Base-by-base conservation (phyloP, 768 basidiomycete genomes). In the Leucosporidium yakuticum region DNA sequence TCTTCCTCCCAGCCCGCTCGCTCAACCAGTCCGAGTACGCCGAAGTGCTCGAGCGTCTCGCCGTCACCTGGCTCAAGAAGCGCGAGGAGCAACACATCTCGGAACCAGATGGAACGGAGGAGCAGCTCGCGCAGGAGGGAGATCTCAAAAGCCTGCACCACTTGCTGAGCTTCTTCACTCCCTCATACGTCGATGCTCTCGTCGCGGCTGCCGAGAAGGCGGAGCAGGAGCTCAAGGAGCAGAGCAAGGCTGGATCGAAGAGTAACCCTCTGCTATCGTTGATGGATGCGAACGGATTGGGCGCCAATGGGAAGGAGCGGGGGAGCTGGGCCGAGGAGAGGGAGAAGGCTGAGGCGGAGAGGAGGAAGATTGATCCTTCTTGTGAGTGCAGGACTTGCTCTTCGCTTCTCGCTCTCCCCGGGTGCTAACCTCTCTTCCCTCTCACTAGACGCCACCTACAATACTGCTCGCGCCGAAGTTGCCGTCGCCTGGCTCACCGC, bases 21-120 rank as follows among this genome's bases (percentile, higher is more conserved):
- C 90, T 92, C 87, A 86, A 88, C 0, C 91, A 94, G 75, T 64
- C 70, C 15, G 90, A 93, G 79, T 92, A 91, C 73, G 81, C 90
- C 66, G 91, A 94, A 78, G 82, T 90, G 12, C 81, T 92, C 65
- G 90, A 92, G 74, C 84, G 91, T 15, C 84, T 94, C 53, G 86
- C 88, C 0, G 79, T 83, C 14, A 87, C 89, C 0, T 94, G 91
- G 91, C 34, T 63, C 23, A 32, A 44, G 29, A 60, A 65, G 27
- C 64, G 71, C 11, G 69, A 73, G 36, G 58, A 44, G 25, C 27
- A 19, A 4, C 69, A 69, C n/a, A 29, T 69, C 17, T 34, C 29
- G 19, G 53, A 59, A 9, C 69, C 69, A 6, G 32, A 58, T 11
- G 64, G 62, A n/a, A 47, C 57, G 15, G 73, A 68, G 29, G 67